Evolutionary conservation across 2,329 filamentous ascomycete species (phyloP).

Genomic region (Pseudocercospora fuligena): DNA sequence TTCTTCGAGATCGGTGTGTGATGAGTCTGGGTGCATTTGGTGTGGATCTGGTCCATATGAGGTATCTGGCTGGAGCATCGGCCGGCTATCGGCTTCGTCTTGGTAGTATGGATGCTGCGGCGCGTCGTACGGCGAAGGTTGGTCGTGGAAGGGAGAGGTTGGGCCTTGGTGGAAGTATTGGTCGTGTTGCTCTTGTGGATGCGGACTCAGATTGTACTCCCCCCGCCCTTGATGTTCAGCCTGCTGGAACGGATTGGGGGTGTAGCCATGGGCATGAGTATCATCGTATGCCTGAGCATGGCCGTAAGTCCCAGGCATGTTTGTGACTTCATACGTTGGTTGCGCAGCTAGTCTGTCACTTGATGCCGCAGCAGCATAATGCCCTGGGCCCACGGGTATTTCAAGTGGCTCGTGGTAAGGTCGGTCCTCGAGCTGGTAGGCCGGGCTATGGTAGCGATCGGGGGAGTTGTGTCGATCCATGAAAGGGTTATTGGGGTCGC

Average conservation of each 20-base stretch:
- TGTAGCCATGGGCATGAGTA: conserved; percentile 50
- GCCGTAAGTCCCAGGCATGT: conserved; percentile 66
- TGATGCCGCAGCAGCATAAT: conserved; percentile 47
- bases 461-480: conserved; percentile 42
- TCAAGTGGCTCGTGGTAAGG: conserved; percentile 70
- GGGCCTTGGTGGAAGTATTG: conserved; percentile 65
- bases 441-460: conserved; percentile 72
- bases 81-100: conserved; percentile 70
- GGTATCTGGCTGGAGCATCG: conserved; percentile 72
- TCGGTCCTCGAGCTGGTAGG: conserved; percentile 83
- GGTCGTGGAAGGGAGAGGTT: conserved; percentile 50
- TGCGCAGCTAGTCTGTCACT: conserved; percentile 82
- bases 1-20: conserved; percentile 42
- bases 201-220: conserved; percentile 72
- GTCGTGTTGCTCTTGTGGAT: conserved; percentile 79
- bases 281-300: conserved; percentile 66
- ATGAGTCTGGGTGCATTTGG: conserved; percentile 45
- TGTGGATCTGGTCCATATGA: conserved; percentile 66
- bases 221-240: conserved; percentile 49
- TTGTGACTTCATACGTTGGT: conserved; percentile 78
- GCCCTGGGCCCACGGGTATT: conserved; percentile 68
- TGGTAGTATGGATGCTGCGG: conserved; percentile 61
- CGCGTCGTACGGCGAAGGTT: conserved; percentile 49
- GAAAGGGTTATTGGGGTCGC: conserved; percentile 29
- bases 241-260: conserved; percentile 48